Evolutionary conservation across 2,329 filamentous ascomycete species (phyloP), one percentile per base, ranked within the genome.

Genomic region (Cucurbitaria berberidis): DNA sequence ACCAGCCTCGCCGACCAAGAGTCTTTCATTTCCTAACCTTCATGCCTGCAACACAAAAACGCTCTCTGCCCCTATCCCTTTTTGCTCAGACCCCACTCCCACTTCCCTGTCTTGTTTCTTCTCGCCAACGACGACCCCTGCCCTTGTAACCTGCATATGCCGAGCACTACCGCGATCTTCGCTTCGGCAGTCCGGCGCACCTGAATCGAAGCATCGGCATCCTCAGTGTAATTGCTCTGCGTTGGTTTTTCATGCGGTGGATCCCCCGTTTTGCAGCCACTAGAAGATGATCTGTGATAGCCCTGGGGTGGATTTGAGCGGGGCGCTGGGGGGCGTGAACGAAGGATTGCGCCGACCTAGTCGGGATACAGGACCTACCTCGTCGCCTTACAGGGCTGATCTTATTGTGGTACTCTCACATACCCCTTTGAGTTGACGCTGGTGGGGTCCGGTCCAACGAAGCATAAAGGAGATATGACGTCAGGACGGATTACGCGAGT

Each of bases 21-120:
- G 36, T 10, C 44, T 32, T 48, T 59, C 56, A 59, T 59, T 53
- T 59, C 53, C 49, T 46, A 47, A 44, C 38, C 41, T 51, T 55
- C 48, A 55, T 53, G 48, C 51, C 18, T 58, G 45, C 46, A 43
- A 38, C 38, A 34, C 40, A 34, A 11, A 3, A 13, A 38, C 13
- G 16, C n/a, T 18, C 34, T 18, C 41, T 13, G 21, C 35, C 26
- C 13, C 39, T 19, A 45, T 13, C 30, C 13, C 6, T 34, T 15
- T 13, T 15, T 16, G 5, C 24, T 26, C 24, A 8, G 13, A 34
- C 30, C 16, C 51, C 39, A 40, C 24, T 21, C 15, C 10, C 39
- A 40, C 15, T n/a, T 13, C 35, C 5, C 15, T 18, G 5, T 21
- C 21, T 7, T 21, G 21, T 21, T 16, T n/a, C 15, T 13, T 9